These are phyloP conservation scores for Sutorius australiensis DNA, from an alignment of 768 basidiomycete species.

Conservation along the genomic window DNA sequence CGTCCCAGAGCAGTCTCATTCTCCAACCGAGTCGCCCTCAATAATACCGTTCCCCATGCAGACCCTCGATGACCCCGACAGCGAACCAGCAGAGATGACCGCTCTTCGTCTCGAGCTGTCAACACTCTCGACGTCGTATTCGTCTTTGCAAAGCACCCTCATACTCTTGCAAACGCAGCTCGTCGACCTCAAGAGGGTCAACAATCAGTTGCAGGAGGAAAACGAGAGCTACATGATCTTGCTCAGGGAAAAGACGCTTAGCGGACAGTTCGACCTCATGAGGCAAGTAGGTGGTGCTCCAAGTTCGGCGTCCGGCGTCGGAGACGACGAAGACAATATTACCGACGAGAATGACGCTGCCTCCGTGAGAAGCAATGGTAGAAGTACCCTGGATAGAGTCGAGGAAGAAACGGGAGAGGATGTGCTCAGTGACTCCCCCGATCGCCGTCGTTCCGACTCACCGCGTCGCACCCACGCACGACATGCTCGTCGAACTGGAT, in stretches of 20 bases:
- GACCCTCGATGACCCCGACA: conserved; percentile 59
- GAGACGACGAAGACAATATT: conserved; percentile 30
- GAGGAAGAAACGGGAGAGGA: conserved; percentile 49
- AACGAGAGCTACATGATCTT: conserved; percentile 97
- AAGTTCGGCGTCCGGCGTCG: conserved; percentile 39
- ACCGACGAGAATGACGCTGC: conserved; percentile 45
- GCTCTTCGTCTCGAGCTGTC: conserved; percentile 79
- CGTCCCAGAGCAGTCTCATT: conserved; percentile 36
- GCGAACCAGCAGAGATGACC: conserved; percentile 86
- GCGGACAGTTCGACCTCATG: conserved; percentile 78
- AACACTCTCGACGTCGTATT: conserved; percentile 80
- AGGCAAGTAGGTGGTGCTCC: conserved; percentile 56
- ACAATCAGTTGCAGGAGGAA: conserved; percentile 86
- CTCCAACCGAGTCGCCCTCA: conserved; percentile 22
- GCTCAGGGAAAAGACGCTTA: conserved; percentile 85
- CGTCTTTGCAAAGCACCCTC: conserved; percentile 78
- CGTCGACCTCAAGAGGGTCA: conserved; percentile 82
- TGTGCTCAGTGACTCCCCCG: conserved; percentile 37
- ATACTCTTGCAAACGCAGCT: conserved; percentile 83
- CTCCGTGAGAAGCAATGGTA: conserved; percentile 53
- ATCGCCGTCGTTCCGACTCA: conserved; percentile 36
- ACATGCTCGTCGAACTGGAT: conserved; percentile 52
- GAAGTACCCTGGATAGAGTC: conserved; percentile 60
- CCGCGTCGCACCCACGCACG: conserved; percentile 40
- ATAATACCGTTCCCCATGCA: conserved; percentile 34